Base-by-base conservation (phyloP, 768 basidiomycete genomes). In the Glaciozyma antarctica region DNA sequence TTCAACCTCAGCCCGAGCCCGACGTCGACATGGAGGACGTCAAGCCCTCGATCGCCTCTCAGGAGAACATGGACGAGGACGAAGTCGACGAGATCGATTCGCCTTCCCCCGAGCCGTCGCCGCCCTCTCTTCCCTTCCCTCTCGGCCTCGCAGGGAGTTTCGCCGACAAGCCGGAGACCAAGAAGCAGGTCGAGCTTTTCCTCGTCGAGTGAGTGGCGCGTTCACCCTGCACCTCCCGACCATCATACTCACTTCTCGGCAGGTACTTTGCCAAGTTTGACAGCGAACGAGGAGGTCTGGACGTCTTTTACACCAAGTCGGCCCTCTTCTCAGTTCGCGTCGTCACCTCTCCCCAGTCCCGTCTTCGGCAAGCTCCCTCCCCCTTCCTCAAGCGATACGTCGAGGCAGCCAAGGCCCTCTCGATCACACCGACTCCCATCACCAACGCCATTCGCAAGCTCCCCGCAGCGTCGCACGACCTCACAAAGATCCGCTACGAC, bases 241-340 rank as follows among this genome's bases (percentile, higher is more conserved):
- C 51, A 19, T 12, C 24, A 12, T 24, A 22, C 47, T 38, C 7
- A 19, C 17, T 45, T 24, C 22, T n/a, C 4, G 47, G 41, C 68
- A 69, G 64, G 26, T 69, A 65, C 62, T 66, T 63, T 43, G 51
- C 54, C 26, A 61, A 62, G 2, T 69, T 69, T 59, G 68, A 69
- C 49, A 48, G 47, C 19, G 34, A 58, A 3, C 53, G 68, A 12
- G 51, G 43, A 13, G 32, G 64, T 21, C 62, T 69, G 55, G 68
- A 65, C 21, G 21, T 21, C 9, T 24, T 69, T 17, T 69, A 69
- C 64, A 66, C 61, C 9, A 22, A 24, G 30, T 51, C 60, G 43
- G 68, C 68, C 2, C 26, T 61, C 58, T 66, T 69, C 64, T 63
- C 68, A 22, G 56, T 54, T 19, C 19, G 62, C 44, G 49, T 47